phyloP scores from a whole-genome alignment of 2,329 filamentous ascomycete species.

The Leptosphaerulina australis region DNA sequence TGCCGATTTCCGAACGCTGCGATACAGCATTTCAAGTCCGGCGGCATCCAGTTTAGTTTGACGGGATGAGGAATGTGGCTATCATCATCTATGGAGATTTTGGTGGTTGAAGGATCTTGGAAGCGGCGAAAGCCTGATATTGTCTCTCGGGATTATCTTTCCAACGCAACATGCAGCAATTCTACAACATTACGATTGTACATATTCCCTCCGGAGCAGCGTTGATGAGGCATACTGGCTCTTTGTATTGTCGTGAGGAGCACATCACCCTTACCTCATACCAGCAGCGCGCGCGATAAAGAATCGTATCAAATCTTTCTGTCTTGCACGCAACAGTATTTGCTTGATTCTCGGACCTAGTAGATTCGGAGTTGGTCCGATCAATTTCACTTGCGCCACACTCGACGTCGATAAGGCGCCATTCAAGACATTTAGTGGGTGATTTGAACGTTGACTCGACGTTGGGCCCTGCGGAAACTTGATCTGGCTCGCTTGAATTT shows the following conservation, averaged over 20 bases:
- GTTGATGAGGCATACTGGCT: background rate
- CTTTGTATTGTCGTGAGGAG: background rate
- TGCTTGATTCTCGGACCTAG: background rate
- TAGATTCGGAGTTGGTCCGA: too few species aligned
- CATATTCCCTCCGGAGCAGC: background rate
- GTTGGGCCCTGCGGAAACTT: conserved; percentile 10
- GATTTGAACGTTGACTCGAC: conserved; percentile 3
- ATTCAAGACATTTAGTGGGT: conserved; percentile 3
- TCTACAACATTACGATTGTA: conserved; percentile 5
- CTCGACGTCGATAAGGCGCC: background rate
- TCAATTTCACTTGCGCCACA: conserved; percentile 11
- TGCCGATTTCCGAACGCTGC: conserved; percentile 1
- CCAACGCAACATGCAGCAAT: conserved; percentile 4
- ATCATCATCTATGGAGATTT: conserved; percentile 10
- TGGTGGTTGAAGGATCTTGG: background rate
- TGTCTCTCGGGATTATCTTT: background rate
- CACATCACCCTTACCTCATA: background rate
- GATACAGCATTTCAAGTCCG: conserved; percentile 4
- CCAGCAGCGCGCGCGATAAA: background rate
- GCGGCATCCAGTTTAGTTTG: background rate
- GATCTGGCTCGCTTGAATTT: conserved; percentile 14
- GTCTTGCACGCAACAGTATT: conserved; percentile 6
- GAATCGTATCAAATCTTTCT: background rate
- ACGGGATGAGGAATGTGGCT: background rate
- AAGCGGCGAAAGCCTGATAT: background rate